A percentile compares a stretch with the other conserved stretches of the same genome.
Conservation (phyloP, 495 filamentous ascomycete genomes). For the Delitschia confertaspora region DNA sequence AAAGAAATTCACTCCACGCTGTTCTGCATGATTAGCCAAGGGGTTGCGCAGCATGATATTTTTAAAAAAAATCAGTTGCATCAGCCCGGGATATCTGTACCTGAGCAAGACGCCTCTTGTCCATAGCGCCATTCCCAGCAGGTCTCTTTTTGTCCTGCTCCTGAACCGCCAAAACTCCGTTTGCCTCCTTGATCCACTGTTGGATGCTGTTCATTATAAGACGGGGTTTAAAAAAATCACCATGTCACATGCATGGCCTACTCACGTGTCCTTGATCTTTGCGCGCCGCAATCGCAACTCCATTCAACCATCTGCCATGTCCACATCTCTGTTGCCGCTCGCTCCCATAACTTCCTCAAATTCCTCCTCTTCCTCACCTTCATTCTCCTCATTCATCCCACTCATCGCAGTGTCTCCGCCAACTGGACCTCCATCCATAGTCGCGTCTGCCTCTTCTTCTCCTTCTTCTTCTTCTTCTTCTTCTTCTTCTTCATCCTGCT, state of each 20-base stretch:
- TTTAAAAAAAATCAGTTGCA: too few species aligned
- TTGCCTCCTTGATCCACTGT: too few species aligned
- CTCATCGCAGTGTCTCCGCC: slow-evolving; percentile 13
- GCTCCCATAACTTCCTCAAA: slow-evolving; percentile 30
- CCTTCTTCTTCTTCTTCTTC: slow-evolving; percentile 35
- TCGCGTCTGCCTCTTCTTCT: slow-evolving; percentile 34
- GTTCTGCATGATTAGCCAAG: too few species aligned
- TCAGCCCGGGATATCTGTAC: too few species aligned
- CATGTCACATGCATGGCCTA: not conserved
- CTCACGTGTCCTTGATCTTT: not conserved
- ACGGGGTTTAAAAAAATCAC: too few species aligned
- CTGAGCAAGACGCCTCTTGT: too few species aligned
- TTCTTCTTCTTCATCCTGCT: slow-evolving; percentile 50
- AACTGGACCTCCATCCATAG: slow-evolving; percentile 5
- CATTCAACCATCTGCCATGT: slow-evolving; percentile 41
- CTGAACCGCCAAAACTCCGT: too few species aligned
- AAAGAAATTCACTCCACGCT: too few species aligned
- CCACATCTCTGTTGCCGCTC: slow-evolving; percentile 31
- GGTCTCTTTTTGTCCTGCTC: too few species aligned
- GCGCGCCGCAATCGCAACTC: not conserved
- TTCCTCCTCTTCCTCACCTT: slow-evolving; percentile 24
- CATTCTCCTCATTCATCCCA: slow-evolving; percentile 25
- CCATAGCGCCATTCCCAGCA: too few species aligned
- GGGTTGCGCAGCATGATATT: too few species aligned
- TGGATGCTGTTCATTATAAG: too few species aligned